Conservation (phyloP, 257 asterid species). For the Solanum dulcamara region DNA sequence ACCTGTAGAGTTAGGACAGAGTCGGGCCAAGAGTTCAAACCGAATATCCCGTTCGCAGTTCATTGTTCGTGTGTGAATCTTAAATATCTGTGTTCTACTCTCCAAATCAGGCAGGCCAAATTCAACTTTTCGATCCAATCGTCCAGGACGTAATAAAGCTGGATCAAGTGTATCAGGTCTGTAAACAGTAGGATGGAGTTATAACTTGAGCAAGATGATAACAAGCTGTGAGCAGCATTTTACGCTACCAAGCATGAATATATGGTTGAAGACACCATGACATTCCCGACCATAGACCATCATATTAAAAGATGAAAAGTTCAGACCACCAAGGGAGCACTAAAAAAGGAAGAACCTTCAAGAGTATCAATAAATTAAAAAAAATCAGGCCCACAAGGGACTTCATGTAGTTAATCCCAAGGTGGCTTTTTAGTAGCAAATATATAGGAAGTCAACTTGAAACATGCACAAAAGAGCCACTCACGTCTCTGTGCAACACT, state of each 20-base stretch:
- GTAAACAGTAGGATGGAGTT: background rate
- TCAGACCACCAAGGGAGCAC: background rate
- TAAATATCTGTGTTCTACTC: constrained; percentile 64
- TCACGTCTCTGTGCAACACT: background rate
- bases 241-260: background rate
- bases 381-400: background rate
- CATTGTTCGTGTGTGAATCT: constrained; percentile 76
- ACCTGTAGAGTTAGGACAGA: constrained; percentile 96
- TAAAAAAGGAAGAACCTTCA: background rate
- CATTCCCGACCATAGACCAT: background rate
- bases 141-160: constrained; percentile 82
- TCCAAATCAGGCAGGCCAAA: constrained; percentile 92
- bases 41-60: constrained; percentile 74
- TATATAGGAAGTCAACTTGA: background rate
- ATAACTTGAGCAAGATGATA: background rate
- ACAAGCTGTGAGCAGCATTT: background rate
- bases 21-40: constrained; percentile 78
- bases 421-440: background rate
- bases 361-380: background rate
- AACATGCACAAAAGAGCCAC: background rate
- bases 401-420: background rate
- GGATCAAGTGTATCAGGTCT: constrained; percentile 99
- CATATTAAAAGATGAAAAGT: background rate
- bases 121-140: constrained; percentile 89
- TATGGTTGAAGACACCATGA: background rate